phyloP scores from a whole-genome alignment of 805 yeast species.

The Candida caryicola region DNA sequence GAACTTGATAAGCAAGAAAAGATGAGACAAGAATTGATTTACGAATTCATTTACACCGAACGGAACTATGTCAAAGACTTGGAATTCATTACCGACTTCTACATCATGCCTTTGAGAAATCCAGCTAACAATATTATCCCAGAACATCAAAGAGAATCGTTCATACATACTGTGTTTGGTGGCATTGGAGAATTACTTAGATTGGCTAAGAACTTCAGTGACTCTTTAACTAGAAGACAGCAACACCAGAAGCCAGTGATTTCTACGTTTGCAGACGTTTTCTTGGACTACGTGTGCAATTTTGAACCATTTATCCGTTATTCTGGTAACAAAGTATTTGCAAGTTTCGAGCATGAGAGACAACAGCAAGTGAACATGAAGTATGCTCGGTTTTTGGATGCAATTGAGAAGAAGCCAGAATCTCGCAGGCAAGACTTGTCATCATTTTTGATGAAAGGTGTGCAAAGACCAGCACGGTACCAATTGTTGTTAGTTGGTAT shows the following conservation, averaged over 20 bases:
- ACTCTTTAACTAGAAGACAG: constrained; percentile 76
- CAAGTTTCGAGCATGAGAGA: constrained; percentile 91
- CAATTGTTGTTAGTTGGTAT: constrained; percentile 82
- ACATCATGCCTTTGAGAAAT: constrained; percentile 87
- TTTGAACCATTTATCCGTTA: constrained; percentile 92
- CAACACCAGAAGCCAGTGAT: constrained; percentile 85
- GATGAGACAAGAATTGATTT: constrained; percentile 91
- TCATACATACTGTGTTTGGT: constrained; percentile 87
- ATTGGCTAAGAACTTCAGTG: constrained; percentile 81
- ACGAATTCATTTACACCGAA: constrained; percentile 91
- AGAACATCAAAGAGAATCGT: constrained; percentile 83
- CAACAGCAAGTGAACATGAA: constrained; percentile 87
- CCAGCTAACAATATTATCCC: constrained; percentile 75
- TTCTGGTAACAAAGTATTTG: constrained; percentile 93
- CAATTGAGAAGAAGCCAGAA: constrained; percentile 80
- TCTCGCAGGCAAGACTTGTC: constrained; percentile 86
- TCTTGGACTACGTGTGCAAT: constrained; percentile 76
- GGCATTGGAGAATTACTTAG: constrained; percentile 84
- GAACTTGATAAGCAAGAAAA: constrained; percentile 78
- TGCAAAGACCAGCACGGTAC: constrained; percentile 93
- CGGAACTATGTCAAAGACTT: constrained; percentile 92
- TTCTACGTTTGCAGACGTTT: constrained; percentile 80
- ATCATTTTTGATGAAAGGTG: constrained; percentile 91
- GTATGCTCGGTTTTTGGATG: constrained; percentile 92
- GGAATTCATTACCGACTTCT: constrained; percentile 88